These are phyloP conservation scores for Clathrospora elynae DNA, from an alignment of 2,329 filamentous ascomycete genomes.

Conservation along the genomic window DNA sequence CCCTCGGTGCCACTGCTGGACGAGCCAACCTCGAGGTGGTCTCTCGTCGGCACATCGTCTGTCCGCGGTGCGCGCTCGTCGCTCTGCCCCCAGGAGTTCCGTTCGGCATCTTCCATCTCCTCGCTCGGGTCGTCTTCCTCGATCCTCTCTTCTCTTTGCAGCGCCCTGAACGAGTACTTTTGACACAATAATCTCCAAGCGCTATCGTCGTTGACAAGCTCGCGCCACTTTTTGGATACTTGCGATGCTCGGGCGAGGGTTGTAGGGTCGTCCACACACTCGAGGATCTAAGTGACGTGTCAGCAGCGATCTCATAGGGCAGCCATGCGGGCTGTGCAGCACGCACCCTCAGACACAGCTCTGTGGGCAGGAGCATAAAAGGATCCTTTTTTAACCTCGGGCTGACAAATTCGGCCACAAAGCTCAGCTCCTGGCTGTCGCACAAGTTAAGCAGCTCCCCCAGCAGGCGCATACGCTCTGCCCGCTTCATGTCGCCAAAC, in stretches of 20 bases:
- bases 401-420: constrained; percentile 94
- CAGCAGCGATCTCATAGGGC: constrained; percentile 12
- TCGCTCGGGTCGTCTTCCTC: constrained; percentile 34
- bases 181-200: constrained; percentile 98
- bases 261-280: constrained; percentile 95
- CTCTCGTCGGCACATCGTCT: constrained; percentile 33
- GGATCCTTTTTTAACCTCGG: constrained; percentile 95
- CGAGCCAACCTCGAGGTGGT: constrained; percentile 35
- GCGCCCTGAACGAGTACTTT: constrained; percentile 82
- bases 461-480: constrained; percentile 78
- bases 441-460: constrained; percentile 91
- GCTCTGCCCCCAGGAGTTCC: constrained; percentile 34
- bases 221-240: constrained; percentile 93
- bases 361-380: constrained; percentile 88
- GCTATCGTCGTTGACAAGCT: constrained; percentile 92
- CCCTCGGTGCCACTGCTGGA: constrained; percentile 55
- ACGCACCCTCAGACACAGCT: constrained; percentile 84
- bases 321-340: neutral
- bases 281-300: constrained; percentile 71
- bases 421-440: constrained; percentile 92
- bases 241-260: constrained; percentile 91
- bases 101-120: constrained; percentile 34
- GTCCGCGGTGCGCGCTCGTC: constrained; percentile 33
- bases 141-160: constrained; percentile 54
- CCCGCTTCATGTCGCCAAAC: constrained; percentile 76